Evolutionary conservation across 768 basidiomycete species (phyloP), one percentile per base, ranked within the genome.

Genomic region (Rhizopogon sp.): DNA sequence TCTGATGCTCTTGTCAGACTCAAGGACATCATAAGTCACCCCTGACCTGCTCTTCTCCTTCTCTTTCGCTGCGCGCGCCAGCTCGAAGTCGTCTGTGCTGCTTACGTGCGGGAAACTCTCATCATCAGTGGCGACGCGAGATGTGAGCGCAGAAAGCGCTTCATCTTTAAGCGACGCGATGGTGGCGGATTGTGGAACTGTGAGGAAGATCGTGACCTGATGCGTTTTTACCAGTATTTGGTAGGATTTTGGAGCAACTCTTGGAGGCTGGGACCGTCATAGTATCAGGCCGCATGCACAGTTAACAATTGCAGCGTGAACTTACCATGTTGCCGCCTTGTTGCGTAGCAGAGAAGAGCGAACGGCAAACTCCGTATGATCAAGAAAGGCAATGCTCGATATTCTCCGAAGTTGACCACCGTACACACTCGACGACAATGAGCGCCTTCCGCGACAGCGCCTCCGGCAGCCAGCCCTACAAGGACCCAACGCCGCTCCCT

Each of bases 211-310:
- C 6, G 84, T 84, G 50, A 87, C 71, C 59, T 82, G 87, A 73
- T 90, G 87, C 0, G 87, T 85, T 63, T 87, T 88, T 60, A 90
- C 68, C n/a, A 82, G 75, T 16, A 90, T 63, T 52, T 87, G 83
- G 70, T 84, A 84, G 47, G 80, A 73, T 70, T 84, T 88, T 7
- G 84, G 83, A 40, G 76, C 77, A 13, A 73, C 59, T 63, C 79
- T 77, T 11, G 74, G 77, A 28, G 83, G 82, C 86, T 83, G 55
- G 53, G 10, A 6, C 22, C 31, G 25, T 22, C 8, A 8, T 35
- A 20, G 5, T 13, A 9, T 47, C 46, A 47, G 33, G 14, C 8
- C 4, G 17, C 14, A 35, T 47, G 4, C 13, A 9, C 13, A 16
- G 31, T 22, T 35, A 22, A 22, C 20, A 22, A 8, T 13, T 22